A percentile compares a stretch with the other conserved stretches of the same genome.
Evolutionary conservation across 805 yeast species (phyloP).

Genomic region (Candida nanaspora): DNA sequence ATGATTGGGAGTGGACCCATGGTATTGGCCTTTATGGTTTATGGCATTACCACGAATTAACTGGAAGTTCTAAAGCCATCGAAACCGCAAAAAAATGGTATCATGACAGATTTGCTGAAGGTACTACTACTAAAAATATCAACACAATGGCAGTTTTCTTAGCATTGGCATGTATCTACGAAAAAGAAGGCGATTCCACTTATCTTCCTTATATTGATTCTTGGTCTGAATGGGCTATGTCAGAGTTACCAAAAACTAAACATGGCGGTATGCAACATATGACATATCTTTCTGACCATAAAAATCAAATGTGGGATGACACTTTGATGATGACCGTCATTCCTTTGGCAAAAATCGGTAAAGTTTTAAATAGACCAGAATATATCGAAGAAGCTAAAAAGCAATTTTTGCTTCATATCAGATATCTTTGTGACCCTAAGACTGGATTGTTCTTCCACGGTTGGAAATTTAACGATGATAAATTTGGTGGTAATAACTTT

Average conservation of each 20-base stretch:
- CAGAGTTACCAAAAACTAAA: constrained; percentile 23
- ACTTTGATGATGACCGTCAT: constrained; percentile 32
- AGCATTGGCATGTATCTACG: constrained; percentile 25
- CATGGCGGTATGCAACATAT: constrained; percentile 30
- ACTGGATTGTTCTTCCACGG: constrained; percentile 30
- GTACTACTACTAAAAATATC: constrained; percentile 27
- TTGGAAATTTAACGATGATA: constrained; percentile 18
- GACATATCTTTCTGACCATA: constrained; percentile 24
- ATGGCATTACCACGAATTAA: constrained; percentile 28
- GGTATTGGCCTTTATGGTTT: constrained; percentile 31
- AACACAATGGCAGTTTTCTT: constrained; percentile 30
- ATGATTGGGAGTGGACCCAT: constrained; percentile 35
- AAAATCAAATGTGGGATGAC: constrained; percentile 25
- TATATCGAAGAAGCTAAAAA: constrained; percentile 28
- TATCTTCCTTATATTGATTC: constrained; percentile 24
- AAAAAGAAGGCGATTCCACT: constrained; percentile 12
- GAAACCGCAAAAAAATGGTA: constrained; percentile 24
- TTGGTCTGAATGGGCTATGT: constrained; percentile 30
- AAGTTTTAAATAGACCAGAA: constrained; percentile 21
- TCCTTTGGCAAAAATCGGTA: constrained; percentile 28
- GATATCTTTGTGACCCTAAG: constrained; percentile 23
- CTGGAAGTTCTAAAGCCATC: constrained; percentile 17
- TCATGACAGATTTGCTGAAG: constrained; percentile 22
- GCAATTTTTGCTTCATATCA: constrained; percentile 26
- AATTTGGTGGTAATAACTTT: constrained; percentile 16